Evolutionary conservation across 495 filamentous ascomycete genomes (phyloP), one percentile per base, ranked within the genome.

Genomic region (Glarea lozoyensis): DNA sequence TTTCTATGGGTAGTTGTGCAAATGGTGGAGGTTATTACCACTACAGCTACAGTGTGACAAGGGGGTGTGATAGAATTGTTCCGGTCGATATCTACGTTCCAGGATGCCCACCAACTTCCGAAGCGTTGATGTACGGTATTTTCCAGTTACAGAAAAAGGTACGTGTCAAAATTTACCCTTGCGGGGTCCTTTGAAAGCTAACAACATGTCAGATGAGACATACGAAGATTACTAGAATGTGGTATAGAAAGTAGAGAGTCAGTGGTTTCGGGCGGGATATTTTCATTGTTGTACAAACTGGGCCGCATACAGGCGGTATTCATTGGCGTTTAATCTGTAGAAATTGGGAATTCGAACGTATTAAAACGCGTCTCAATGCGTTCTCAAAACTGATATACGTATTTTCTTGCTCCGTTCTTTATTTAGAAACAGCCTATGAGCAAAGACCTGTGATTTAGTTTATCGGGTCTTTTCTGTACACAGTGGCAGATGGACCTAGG

Each of bases 21-120:
- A 94, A 94, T 60, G 88, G 88, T 45, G 88, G 88, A 42, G 88
- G 88, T 33, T 94, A 94, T 64, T 94, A 94, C 55, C 88, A 94
- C 61, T 93, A 94, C 63, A 86, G 80, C 60, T 94, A 94, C 70
- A 82, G 73, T 53, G 88, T 94, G 30, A 81, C 84, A 25, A 75
- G 88, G 44, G 88, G 88, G 19, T 92, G 88, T 54, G 88, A 94
- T 63, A 71, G 88, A 29, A 85, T 94, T 56, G 86, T 94, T 27
- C 88, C 88, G 13, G 88, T 94, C 31, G 88, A 94, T 66, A 75
- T 94, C 29, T 94, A 94, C 65, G 86, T 94, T 6, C 88, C 88
- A 20, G 89, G 89, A 40, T 94, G 88, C 68, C 88, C 88, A 37
- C 88, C 88, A 1, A 94, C 88, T 10, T 73, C 73, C 42, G 88